Percentiles rank a stretch among this genome's conserved stretches.
These are phyloP conservation scores for Trifolium repens DNA, from an alignment of 306 rosid genomes.

Conservation along the genomic window DNA sequence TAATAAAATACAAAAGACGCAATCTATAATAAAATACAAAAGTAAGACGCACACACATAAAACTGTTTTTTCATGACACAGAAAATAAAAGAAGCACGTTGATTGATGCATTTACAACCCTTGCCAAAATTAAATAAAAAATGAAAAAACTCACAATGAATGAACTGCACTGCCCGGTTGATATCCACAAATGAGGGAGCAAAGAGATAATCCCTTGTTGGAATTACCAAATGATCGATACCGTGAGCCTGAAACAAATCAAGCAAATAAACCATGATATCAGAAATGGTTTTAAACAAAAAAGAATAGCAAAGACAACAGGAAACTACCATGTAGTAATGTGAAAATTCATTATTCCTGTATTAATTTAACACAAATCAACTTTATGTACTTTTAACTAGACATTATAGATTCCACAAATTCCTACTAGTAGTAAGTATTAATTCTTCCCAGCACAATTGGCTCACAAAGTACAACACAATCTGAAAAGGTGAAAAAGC, in stretches of 20 bases:
- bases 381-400: not conserved
- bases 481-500: not conserved
- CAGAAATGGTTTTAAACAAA: conserved; percentile 2
- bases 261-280: conserved; percentile 39
- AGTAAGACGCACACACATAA: not conserved
- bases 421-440: not conserved
- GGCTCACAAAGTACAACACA: conserved; percentile 18
- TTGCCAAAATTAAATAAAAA: conserved; percentile 23
- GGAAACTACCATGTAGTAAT: conserved; percentile 7
- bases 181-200: conserved; percentile 88
- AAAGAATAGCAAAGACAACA: conserved; percentile 19
- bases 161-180: conserved; percentile 87
- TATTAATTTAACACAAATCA: conserved; percentile 10
- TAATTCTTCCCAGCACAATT: not conserved
- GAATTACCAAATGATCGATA: conserved; percentile 89
- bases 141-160: conserved; percentile 65
- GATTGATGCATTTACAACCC: conserved; percentile 10
- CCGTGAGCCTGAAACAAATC: conserved; percentile 75
- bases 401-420: conserved; percentile 20
- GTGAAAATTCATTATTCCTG: not conserved
- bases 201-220: conserved; percentile 96
- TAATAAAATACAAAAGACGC: conserved; percentile 23
- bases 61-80: conserved; percentile 11
- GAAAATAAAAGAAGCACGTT: conserved; percentile 14
- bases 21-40: conserved; percentile 47